These are phyloP conservation scores for Dichotomocladium elegans DNA, from an alignment of 371 early-diverging fungal genomes.

Conservation along the genomic window DNA sequence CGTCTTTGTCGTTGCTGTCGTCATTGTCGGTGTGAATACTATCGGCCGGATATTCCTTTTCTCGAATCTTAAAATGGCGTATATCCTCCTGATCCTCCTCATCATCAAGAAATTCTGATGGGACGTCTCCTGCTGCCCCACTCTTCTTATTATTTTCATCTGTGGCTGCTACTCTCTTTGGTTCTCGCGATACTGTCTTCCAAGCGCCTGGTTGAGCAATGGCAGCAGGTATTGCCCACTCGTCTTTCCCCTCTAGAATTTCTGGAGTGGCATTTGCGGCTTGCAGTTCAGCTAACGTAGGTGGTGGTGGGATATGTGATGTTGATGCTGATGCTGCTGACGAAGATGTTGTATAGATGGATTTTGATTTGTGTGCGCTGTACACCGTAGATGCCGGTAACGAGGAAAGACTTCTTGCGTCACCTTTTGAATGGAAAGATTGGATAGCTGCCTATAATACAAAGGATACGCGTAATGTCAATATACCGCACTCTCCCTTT, in stretches of 20 bases:
- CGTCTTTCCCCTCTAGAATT: slow-evolving; percentile 26
- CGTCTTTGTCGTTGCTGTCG: slow-evolving; percentile 7
- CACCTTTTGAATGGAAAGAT: neutral
- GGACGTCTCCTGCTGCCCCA: slow-evolving; percentile 27
- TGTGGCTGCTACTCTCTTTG: neutral
- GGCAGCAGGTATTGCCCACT: slow-evolving; percentile 30
- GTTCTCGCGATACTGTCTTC: slow-evolving; percentile 25
- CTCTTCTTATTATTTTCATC: slow-evolving; percentile 7
- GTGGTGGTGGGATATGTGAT: slow-evolving; percentile 12
- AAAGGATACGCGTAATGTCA: too few relatives aligned
- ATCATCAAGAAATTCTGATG: slow-evolving; percentile 40
- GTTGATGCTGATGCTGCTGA: slow-evolving; percentile 1
- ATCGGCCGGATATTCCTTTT: slow-evolving; percentile 44
- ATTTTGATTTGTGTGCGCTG: too few relatives aligned
- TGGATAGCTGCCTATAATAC: neutral
- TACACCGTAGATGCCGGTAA: slow-evolving; percentile 1
- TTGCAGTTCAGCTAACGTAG: slow-evolving; percentile 6
- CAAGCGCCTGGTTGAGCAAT: slow-evolving; percentile 38
- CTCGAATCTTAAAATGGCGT: slow-evolving; percentile 48
- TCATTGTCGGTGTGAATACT: slow-evolving; percentile 12
- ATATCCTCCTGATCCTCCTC: slow-evolving; percentile 49
- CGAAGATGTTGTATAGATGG: neutral
- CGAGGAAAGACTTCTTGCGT: neutral
- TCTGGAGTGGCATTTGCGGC: slow-evolving; percentile 2
- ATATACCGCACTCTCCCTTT: too few relatives aligned